Evolutionary conservation across 2,329 filamentous ascomycete genomes (phyloP).

Genomic region (Zarea fungicola): DNA sequence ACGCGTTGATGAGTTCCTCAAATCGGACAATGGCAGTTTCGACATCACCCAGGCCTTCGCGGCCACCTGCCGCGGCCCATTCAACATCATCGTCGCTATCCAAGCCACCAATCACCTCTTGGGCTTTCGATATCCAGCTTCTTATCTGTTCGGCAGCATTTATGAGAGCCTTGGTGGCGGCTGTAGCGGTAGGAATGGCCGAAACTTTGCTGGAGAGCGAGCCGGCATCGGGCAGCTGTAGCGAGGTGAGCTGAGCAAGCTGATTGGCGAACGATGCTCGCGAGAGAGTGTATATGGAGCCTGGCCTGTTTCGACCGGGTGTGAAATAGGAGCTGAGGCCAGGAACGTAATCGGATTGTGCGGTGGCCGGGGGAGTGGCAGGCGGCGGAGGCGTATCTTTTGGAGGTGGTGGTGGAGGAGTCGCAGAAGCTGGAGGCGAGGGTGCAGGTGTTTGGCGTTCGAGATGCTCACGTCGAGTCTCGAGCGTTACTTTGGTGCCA

Average conservation of each 20-base stretch:
- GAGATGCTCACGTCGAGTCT: constrained; percentile 53
- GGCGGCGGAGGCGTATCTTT: constrained; percentile 37
- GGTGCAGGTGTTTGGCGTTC: constrained; percentile 42
- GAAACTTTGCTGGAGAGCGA: constrained; percentile 78
- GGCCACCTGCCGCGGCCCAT: constrained; percentile 86
- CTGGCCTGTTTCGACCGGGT: constrained; percentile 61
- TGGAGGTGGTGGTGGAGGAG: constrained; percentile 34
- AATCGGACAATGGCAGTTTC: constrained; percentile 75
- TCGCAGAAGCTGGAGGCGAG: constrained; percentile 27
- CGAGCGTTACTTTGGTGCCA: constrained; percentile 57
- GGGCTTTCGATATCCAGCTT: constrained; percentile 89
- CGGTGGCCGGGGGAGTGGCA: constrained; percentile 17
- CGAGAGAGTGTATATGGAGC: constrained; percentile 90
- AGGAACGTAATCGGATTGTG: constrained; percentile 39
- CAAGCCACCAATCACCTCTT: constrained; percentile 79
- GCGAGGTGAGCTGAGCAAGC: constrained; percentile 83
- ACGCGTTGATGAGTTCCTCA: constrained; percentile 84
- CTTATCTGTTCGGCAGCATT: constrained; percentile 88
- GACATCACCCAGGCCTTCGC: constrained; percentile 70
- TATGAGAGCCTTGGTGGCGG: constrained; percentile 77
- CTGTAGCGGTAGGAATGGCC: constrained; percentile 76
- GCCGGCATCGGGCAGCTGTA: constrained; percentile 80
- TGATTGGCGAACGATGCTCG: constrained; percentile 90
- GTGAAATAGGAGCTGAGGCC: constrained; percentile 61
- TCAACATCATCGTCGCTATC: constrained; percentile 97